Base-by-base conservation (phyloP, 148 eudicot species). In the Nyssa sinensis region DNA sequence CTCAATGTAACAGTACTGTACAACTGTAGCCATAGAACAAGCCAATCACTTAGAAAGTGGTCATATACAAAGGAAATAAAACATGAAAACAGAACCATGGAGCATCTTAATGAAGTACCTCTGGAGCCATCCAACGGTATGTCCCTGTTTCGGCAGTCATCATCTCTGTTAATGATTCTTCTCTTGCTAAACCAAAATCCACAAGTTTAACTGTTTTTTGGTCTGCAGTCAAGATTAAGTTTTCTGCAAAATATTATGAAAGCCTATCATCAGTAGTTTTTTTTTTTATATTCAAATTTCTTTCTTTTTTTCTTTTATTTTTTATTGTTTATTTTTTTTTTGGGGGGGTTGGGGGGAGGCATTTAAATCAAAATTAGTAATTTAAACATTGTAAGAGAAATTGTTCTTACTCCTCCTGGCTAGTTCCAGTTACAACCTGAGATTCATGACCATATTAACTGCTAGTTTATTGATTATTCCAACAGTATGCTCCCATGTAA, bases 1-100 rank as follows among this genome's bases (percentile, higher is more conserved):
- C 97, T 89, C 79, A 94, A 74, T 30, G 98, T 94, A 69, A 91
- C 97, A 5, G 97, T 94, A 77, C 94, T 90, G 72, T 87, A 90
- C 28, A 90, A 82, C 94, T 90, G 81, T 79, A 63, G 63, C n/a
- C 76, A 71, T 11, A 8, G 29, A 77, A 62, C 28, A 49, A 31
- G 23, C 32, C 35, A 53, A 35, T 39, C 27, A 17, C 25, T 19
- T 34, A 65, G 6, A n/a, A 37, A 51, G 39, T n/a, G 41, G 32
- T 58, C 60, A 59, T 24, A 49, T 55, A 41, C n/a, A 5, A n/a
- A 13, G 35, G 28, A 32, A 27, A 21, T 14, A 71, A 11, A 67
- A 31, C 57, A 58, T 49, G 5, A 55, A 47, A 47, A 14, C 1
- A 29, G 28, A 33, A 8, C 3, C 41, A 49, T 16, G n/a, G 13